These are phyloP conservation scores for Bremia lactucae DNA, from an alignment of 352 stramenopile genomes.

Conservation along the genomic window DNA sequence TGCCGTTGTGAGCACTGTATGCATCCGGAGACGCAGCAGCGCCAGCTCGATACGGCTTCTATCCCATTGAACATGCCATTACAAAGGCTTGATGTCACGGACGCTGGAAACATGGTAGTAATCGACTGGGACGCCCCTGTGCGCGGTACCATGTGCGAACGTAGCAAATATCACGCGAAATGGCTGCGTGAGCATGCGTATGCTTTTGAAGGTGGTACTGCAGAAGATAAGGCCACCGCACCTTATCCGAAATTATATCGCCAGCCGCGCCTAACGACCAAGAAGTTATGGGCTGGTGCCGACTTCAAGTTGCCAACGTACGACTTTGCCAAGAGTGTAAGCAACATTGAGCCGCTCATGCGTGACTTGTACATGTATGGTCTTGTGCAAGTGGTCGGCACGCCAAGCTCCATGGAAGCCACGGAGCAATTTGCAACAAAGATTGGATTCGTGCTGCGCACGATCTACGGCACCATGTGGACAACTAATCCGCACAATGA, in stretches of 20 bases:
- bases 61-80: slow-evolving; percentile 47
- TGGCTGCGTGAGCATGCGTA: slow-evolving; percentile 76
- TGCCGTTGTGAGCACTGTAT: slow-evolving; percentile 55
- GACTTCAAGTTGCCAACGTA: slow-evolving; percentile 39
- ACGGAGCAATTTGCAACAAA: slow-evolving; percentile 72
- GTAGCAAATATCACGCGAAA: slow-evolving; percentile 54
- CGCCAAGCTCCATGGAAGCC: slow-evolving; percentile 61
- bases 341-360: slow-evolving; percentile 60
- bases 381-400: slow-evolving; percentile 50
- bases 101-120: slow-evolving; percentile 20
- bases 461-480: slow-evolving; percentile 87
- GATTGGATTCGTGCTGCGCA: slow-evolving; percentile 79
- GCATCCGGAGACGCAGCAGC: slow-evolving; percentile 64
- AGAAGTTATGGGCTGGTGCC: slow-evolving; percentile 39
- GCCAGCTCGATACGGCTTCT: slow-evolving; percentile 69
- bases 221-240: slow-evolving; percentile 3
- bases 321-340: slow-evolving; percentile 30
- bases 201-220: slow-evolving; percentile 20
- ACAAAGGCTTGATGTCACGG: slow-evolving; percentile 22
- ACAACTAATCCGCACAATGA: slow-evolving; percentile 68
- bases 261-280: slow-evolving; percentile 40
- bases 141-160: slow-evolving; percentile 37
- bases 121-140: slow-evolving; percentile 55
- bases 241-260: slow-evolving; percentile 46
- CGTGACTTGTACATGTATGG: slow-evolving; percentile 60